Evolutionary conservation across 2,329 filamentous ascomycete genomes (phyloP).

Genomic region (Podosphaera xanthii): DNA sequence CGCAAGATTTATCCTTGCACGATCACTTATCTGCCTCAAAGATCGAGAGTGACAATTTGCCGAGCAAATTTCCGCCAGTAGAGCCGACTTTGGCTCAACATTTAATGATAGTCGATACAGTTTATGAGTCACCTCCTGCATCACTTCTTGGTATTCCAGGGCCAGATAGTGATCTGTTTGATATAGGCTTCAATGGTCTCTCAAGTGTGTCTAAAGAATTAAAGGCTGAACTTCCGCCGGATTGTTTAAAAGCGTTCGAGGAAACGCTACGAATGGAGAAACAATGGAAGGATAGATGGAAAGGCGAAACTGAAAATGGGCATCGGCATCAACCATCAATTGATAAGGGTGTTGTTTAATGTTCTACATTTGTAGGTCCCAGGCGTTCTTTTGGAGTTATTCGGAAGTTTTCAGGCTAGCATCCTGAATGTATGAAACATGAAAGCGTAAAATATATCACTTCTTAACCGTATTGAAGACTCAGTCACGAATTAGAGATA

Average conservation of each 20-base stretch:
- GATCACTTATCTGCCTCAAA: conserved; percentile 5
- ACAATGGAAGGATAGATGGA: conserved; percentile 56
- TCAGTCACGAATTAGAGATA: no score
- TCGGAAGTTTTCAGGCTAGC: no score
- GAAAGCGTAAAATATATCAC: no score
- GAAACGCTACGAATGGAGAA: conserved; percentile 39
- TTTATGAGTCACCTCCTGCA: conserved; percentile 32
- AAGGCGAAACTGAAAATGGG: conserved; percentile 36
- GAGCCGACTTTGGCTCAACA: conserved; percentile 35
- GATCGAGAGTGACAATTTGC: conserved; percentile 3
- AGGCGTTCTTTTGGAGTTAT: not conserved
- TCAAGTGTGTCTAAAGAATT: conserved; percentile 41
- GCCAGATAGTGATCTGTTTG: conserved; percentile 26
- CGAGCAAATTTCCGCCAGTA: conserved; percentile 28
- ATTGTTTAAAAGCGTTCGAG: conserved; percentile 53
- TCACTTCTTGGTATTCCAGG: conserved; percentile 32
- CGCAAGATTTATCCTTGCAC: conserved; percentile 1
- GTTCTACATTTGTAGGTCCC: not conserved
- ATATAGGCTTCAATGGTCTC: conserved; percentile 31
- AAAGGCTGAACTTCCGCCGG: conserved; percentile 38
- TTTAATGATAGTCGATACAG: conserved; percentile 37
- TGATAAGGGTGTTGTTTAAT: conserved; percentile 27
- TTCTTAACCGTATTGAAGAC: no score
- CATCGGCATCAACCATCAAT: conserved; percentile 30
- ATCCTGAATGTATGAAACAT: no score